These are phyloP conservation scores for Coprinopsis marcescibilis DNA, from an alignment of 768 basidiomycete genomes.

Conservation along the genomic window DNA sequence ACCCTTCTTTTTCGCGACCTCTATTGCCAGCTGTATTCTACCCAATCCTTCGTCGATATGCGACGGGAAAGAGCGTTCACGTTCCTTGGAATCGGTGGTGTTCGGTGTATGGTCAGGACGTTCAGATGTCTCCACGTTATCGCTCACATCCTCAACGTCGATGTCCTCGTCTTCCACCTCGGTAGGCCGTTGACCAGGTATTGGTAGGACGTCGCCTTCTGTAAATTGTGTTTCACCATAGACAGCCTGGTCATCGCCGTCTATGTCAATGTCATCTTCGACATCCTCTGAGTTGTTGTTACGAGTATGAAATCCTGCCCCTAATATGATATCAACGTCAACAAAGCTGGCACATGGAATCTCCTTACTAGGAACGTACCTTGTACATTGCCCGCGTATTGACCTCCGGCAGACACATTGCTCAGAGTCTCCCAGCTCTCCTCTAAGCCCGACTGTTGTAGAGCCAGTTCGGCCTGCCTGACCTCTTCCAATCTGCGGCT, in stretches of 20 bases:
- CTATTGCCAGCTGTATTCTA: constrained; percentile 43
- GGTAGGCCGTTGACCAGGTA: constrained; percentile 16
- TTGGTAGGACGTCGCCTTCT: constrained; percentile 59
- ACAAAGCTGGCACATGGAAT: constrained; percentile 1
- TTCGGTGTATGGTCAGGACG: constrained; percentile 15
- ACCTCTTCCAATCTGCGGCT: constrained; percentile 37
- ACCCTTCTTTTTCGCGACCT: constrained; percentile 41
- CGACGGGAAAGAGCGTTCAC: no score
- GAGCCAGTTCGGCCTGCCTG: constrained; percentile 29
- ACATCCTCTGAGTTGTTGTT: constrained; percentile 52
- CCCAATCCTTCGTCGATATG: constrained; percentile 20
- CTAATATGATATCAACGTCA: constrained; percentile 25
- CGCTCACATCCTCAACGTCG: constrained; percentile 40
- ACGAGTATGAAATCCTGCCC: constrained; percentile 68
- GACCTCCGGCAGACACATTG: constrained; percentile 24
- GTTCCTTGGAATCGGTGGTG: no score
- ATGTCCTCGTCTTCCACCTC: constrained; percentile 33
- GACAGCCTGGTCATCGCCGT: constrained; percentile 63
- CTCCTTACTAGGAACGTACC: constrained; percentile 26
- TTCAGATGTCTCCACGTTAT: no score
- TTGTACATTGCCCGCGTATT: constrained; percentile 44
- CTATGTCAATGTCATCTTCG: constrained; percentile 77
- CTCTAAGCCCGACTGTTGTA: constrained; percentile 22
- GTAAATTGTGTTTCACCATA: constrained; percentile 75
- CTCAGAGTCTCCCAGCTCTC: constrained; percentile 25